Base-by-base conservation (phyloP, 495 filamentous ascomycete species). In the Podospora pseudocomata region DNA sequence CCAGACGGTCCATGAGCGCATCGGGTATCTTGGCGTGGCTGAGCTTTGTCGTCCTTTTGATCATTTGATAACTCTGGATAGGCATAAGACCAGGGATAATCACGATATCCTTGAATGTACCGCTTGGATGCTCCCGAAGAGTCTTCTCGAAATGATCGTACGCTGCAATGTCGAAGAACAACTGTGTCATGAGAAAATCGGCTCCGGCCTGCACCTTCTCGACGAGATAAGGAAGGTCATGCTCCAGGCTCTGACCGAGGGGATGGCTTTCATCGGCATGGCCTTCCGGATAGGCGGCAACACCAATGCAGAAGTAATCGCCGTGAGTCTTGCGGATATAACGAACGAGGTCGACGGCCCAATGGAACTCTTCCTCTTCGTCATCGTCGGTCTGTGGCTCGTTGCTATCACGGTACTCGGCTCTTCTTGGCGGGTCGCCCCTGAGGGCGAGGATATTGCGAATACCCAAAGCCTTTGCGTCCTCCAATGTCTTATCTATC, bases 111-210 rank as follows among this genome's bases (percentile, higher is more conserved):
- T 91, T 92, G 80, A 99, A 97, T 7, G 87, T 85, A 2, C 93
- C 92, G 58, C 91, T 96, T 61, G 90, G 87, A 76, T 99, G 93
- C 60, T 88, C 86, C 65, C 95, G 85, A 70, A 98, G 82, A 72
- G 85, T 85, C 68, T 81, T 83, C 81, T 97, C 94, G 76, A 93
- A 98, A 49, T 81, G 81, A 59, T 86, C 82, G 77, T 94, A 99
- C 18, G 91, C 92, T 6, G 90, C 83, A 16, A 91, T 84, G 73
- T 98, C 93, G 77, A 94, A 99, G 80, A 97, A 98, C 27, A 99
- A 83, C 75, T 99, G 95, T n/a, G 96, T 98, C 92, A 99, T 96
- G 76, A 99, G 90, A 77, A 99, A 99, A 77, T 98, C 96, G 23
- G 94, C 96, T 0, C 95, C 95, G 4, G 95, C 95, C 72, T 89